phyloP scores from a whole-genome alignment of 371 early-diverging fungal species.

The Actinomortierella wolfii region DNA sequence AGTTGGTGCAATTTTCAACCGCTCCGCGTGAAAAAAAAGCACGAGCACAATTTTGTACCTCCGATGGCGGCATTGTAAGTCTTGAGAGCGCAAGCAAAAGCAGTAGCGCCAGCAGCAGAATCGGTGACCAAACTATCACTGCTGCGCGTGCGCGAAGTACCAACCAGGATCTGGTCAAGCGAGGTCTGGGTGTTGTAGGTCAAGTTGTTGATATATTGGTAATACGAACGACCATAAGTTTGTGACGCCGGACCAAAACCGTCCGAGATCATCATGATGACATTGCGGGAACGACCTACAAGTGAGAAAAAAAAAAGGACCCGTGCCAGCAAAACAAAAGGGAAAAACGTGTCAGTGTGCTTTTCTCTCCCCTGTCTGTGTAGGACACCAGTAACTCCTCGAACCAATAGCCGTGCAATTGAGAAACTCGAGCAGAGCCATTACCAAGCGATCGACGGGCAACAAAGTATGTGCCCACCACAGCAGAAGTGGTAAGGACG shows the following conservation, averaged over 20 bases:
- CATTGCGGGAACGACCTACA: constrained; percentile 57
- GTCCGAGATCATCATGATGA: constrained; percentile 94
- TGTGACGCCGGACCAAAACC: constrained; percentile 95
- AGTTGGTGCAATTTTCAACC: neutral
- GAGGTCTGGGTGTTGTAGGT: constrained; percentile 56
- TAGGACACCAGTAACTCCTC: no score
- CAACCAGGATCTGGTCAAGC: constrained; percentile 85
- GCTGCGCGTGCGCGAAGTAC: constrained; percentile 86
- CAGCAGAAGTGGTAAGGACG: constrained; percentile 32
- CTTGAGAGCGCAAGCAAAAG: constrained; percentile 85
- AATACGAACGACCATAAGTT: constrained; percentile 83
- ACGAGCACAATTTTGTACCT: constrained; percentile 42
- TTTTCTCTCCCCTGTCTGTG: no score
- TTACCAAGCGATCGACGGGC: constrained; percentile 33
- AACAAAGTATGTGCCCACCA: constrained; percentile 32
- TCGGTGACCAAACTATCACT: constrained; percentile 86
- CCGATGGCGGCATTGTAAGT: constrained; percentile 91
- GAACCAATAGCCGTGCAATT: no score
- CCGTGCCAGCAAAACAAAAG: neutral
- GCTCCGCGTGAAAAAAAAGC: neutral
- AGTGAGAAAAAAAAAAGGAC: neutral
- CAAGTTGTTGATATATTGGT: constrained; percentile 59
- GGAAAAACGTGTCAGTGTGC: no score
- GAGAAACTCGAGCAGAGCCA: no score
- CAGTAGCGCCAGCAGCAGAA: constrained; percentile 96